phyloP scores from a whole-genome alignment of 768 basidiomycete species.

The Fibroporia radiculosa region DNA sequence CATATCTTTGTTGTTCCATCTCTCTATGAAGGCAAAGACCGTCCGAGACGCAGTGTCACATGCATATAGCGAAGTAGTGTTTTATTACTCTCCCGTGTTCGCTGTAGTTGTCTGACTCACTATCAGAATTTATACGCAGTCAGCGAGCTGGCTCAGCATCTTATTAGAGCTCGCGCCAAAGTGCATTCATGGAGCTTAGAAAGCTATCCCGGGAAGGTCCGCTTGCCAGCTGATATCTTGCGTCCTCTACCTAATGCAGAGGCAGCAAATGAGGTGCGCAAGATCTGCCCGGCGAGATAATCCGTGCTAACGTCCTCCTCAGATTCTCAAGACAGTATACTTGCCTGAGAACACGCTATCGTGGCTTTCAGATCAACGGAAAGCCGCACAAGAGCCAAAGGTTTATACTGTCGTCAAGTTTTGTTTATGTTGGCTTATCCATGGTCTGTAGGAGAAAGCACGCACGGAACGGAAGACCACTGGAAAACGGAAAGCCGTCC shows the following conservation, averaged over 20 bases:
- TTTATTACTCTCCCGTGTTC: background rate
- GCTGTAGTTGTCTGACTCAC: background rate
- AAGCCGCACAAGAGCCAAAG: slow-evolving; percentile 22
- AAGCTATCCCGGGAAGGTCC: slow-evolving; percentile 74
- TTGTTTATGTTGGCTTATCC: no score
- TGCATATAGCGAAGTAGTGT: slow-evolving; percentile 55
- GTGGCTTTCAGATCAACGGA: slow-evolving; percentile 46
- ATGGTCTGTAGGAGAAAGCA: slow-evolving; percentile 26
- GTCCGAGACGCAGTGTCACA: slow-evolving; percentile 73
- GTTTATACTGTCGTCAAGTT: no score
- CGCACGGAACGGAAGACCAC: slow-evolving; percentile 38
- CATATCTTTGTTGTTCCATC: slow-evolving; percentile 72
- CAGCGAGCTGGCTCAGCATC: slow-evolving; percentile 82
- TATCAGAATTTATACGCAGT: slow-evolving; percentile 78
- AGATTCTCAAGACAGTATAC: slow-evolving; percentile 67
- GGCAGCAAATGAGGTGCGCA: slow-evolving; percentile 50
- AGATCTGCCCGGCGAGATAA: background rate
- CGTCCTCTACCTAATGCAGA: slow-evolving; percentile 60
- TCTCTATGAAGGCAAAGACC: slow-evolving; percentile 79
- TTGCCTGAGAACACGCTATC: slow-evolving; percentile 49
- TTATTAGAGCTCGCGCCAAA: slow-evolving; percentile 65
- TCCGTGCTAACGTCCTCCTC: background rate
- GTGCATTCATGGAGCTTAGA: slow-evolving; percentile 66
- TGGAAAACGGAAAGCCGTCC: slow-evolving; percentile 46
- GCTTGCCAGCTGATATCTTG: slow-evolving; percentile 78